Evolutionary conservation across 140 eudicot genomes (phyloP).

Genomic region (Flaveria floridana): DNA sequence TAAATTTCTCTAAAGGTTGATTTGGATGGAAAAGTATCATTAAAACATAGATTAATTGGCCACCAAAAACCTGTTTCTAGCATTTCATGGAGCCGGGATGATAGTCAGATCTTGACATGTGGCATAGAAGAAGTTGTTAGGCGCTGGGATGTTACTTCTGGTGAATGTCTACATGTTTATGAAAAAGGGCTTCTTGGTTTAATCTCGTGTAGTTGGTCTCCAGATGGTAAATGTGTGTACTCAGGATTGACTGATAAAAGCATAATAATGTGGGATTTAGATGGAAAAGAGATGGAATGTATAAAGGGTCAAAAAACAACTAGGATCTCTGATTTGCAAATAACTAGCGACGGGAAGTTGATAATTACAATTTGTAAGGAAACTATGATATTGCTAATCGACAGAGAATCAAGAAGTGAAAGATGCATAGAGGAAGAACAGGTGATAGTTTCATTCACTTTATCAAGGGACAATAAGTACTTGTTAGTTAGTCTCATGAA

Average conservation of each 20-base stretch:
- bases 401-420: slow-evolving; percentile 61
- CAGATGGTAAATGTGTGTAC: slow-evolving; percentile 71
- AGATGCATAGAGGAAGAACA: slow-evolving; percentile 65
- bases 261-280: slow-evolving; percentile 70
- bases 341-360: slow-evolving; percentile 60
- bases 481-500: slow-evolving; percentile 65
- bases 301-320: slow-evolving; percentile 63
- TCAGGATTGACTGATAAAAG: slow-evolving; percentile 74
- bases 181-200: slow-evolving; percentile 54
- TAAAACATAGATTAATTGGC: slow-evolving; percentile 65
- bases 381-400: slow-evolving; percentile 48
- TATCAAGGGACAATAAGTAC: slow-evolving; percentile 65
- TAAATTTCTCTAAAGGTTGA: slow-evolving; percentile 43
- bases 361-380: slow-evolving; percentile 60
- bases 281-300: slow-evolving; percentile 70
- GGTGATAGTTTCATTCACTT: slow-evolving; percentile 60
- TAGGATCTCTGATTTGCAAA: slow-evolving; percentile 63
- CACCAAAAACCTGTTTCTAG: slow-evolving; percentile 69
- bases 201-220: slow-evolving; percentile 80
- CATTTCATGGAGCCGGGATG: slow-evolving; percentile 74
- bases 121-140: slow-evolving; percentile 71
- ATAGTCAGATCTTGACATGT: slow-evolving; percentile 68
- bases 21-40: slow-evolving; percentile 43
- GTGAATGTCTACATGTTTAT: slow-evolving; percentile 70
- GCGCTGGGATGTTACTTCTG: slow-evolving; percentile 76